phyloP scores from a whole-genome alignment of 2,329 filamentous ascomycete species.

The Pseudonectria buxi region DNA sequence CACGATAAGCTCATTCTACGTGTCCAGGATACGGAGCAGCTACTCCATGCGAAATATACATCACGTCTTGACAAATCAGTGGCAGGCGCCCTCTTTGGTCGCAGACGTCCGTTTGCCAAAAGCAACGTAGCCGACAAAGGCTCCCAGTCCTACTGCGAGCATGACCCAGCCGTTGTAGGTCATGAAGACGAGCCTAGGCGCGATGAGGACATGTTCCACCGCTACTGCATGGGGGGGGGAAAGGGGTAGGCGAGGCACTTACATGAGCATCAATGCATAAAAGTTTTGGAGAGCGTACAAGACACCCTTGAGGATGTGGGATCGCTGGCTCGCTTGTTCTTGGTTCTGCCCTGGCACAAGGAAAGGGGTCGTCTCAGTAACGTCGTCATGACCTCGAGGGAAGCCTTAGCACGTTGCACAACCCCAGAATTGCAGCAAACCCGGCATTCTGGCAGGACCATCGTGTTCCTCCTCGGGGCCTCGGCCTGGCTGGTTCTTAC shows the following conservation, averaged over 20 bases:
- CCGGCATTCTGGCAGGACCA: constrained; percentile 6
- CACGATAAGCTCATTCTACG: no score
- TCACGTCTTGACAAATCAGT: constrained; percentile 44
- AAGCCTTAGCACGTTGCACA: constrained; percentile 26
- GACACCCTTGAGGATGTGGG: constrained; percentile 70
- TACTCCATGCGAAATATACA: no score
- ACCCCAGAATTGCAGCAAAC: constrained; percentile 5
- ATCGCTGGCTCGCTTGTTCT: constrained; percentile 54
- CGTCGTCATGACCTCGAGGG: constrained; percentile 29
- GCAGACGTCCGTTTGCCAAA: constrained; percentile 67
- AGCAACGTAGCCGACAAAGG: constrained; percentile 77
- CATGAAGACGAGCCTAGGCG: constrained; percentile 90
- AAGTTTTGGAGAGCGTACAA: constrained; percentile 93
- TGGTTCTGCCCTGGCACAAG: constrained; percentile 67
- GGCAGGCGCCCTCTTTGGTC: constrained; percentile 85
- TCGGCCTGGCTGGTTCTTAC: constrained; percentile 3
- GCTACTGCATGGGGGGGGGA: background rate
- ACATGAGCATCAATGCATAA: constrained; percentile 99
- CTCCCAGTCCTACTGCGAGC: constrained; percentile 81
- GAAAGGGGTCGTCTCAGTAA: constrained; percentile 59
- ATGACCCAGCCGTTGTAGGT: constrained; percentile 99
- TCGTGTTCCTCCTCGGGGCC: constrained; percentile 9
- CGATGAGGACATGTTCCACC: constrained; percentile 1
- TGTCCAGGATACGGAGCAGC: no score
- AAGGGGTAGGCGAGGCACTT: constrained; percentile 32